These are phyloP conservation scores for Isatis tinctoria DNA, from an alignment of 345 rosid genomes.

Conservation along the genomic window DNA sequence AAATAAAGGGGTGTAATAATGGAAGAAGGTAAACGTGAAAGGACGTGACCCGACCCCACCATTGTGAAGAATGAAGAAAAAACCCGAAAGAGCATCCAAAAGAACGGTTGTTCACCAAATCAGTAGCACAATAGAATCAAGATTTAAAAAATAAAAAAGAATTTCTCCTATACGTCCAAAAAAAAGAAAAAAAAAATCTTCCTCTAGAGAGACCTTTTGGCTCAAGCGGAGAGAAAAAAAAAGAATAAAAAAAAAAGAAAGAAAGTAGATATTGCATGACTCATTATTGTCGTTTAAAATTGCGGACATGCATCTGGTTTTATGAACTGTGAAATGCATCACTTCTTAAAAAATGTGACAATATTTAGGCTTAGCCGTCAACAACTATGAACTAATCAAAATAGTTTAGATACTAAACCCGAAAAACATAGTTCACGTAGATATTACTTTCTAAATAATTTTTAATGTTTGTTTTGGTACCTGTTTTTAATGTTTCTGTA, in stretches of 20 bases:
- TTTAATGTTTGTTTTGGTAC: neutral
- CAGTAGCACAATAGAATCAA: neutral
- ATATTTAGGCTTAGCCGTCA: neutral
- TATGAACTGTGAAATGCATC: neutral
- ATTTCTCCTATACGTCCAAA: neutral
- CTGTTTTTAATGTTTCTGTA: neutral
- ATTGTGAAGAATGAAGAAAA: slow-evolving; percentile 28
- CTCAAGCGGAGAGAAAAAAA: neutral
- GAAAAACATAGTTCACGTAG: neutral
- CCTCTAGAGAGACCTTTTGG: slow-evolving; percentile 8
- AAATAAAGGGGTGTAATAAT: slow-evolving; percentile 2
- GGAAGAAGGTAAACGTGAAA: slow-evolving; percentile 14
- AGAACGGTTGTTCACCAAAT: slow-evolving; percentile 43
- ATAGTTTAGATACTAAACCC: too few relatives aligned
- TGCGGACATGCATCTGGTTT: neutral
- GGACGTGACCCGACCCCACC: slow-evolving; percentile 38
- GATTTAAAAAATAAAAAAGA: neutral
- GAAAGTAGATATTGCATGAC: neutral
- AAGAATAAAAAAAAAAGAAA: too few relatives aligned
- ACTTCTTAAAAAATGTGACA: neutral
- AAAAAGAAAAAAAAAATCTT: neutral
- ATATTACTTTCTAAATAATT: neutral
- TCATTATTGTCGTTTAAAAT: neutral
- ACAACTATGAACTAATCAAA: neutral
- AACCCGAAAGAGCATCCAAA: slow-evolving; percentile 27